phyloP scores from a whole-genome alignment of 306 rosid genomes.

The Prinsepia uniflora region DNA sequence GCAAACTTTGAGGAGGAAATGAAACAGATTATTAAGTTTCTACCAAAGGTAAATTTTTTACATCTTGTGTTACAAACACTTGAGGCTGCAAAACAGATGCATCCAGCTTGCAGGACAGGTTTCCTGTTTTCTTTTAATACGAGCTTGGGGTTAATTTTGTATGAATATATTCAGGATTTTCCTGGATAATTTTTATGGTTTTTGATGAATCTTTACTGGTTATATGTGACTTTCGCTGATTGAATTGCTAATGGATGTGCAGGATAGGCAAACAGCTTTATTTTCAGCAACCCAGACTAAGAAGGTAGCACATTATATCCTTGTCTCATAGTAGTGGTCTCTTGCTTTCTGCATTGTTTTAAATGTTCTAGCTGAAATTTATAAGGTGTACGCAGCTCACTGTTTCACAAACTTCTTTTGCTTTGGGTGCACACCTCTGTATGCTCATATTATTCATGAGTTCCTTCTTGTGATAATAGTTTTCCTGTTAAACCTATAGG shows the following conservation, averaged over 20 bases:
- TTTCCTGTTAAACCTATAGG: constrained; percentile 40
- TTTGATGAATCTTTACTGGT: background rate
- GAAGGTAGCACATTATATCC: constrained; percentile 53
- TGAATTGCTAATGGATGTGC: constrained; percentile 36
- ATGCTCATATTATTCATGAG: background rate
- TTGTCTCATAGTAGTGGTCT: background rate
- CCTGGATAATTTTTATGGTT: background rate
- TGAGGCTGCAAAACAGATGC: background rate
- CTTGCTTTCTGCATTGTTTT: background rate
- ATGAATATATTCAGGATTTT: background rate
- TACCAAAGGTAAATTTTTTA: constrained; percentile 63
- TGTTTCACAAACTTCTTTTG: background rate
- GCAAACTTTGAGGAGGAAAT: constrained; percentile 94
- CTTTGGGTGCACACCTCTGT: background rate
- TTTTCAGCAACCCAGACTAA: constrained; percentile 97
- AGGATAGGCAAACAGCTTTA: constrained; percentile 89
- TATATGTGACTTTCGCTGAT: constrained; percentile 16
- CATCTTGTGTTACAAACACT: background rate
- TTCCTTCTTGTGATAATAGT: background rate
- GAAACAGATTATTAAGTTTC: constrained; percentile 74
- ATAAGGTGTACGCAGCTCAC: background rate
- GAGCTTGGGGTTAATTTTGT: background rate
- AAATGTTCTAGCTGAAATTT: background rate
- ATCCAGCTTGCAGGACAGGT: background rate
- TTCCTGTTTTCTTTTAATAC: background rate